Conservation (phyloP, 2,329 filamentous ascomycete genomes). For the Beauveria brongniartii region DNA sequence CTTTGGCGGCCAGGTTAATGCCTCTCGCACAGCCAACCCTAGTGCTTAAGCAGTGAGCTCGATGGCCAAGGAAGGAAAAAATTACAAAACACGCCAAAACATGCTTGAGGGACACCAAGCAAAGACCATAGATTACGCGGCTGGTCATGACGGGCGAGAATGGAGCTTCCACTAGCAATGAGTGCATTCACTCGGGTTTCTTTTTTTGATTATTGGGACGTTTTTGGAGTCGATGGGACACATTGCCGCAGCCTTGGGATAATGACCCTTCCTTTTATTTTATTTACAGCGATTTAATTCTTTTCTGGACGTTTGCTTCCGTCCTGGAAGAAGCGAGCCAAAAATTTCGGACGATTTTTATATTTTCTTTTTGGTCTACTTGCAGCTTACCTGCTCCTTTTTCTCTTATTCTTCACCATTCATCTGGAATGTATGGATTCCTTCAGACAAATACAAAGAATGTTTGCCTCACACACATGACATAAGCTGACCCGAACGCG, state of each 20-base stretch:
- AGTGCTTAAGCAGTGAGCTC: neutral
- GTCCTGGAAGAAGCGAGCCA: neutral
- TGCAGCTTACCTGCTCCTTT: neutral
- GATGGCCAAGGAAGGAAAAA: neutral
- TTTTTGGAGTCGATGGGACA: slow-evolving; percentile 4
- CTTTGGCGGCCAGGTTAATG: neutral
- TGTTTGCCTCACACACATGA: neutral
- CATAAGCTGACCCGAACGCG: neutral
- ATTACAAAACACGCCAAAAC: slow-evolving; percentile 11
- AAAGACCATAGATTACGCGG: neutral
- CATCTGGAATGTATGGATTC: slow-evolving; percentile 7
- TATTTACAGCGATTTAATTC: neutral
- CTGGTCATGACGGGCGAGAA: neutral
- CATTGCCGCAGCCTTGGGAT: slow-evolving; percentile 3
- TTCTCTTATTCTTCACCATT: neutral
- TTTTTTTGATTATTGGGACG: neutral
- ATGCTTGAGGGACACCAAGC: neutral
- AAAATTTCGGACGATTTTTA: neutral
- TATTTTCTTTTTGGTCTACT: neutral
- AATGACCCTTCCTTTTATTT: neutral
- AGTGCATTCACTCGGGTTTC: neutral
- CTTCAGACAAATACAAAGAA: neutral
- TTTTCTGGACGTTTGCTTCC: neutral
- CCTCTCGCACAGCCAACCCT: neutral
- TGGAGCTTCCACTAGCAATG: neutral